Percentiles rank a stretch among this genome's conserved stretches.
phyloP scores from a whole-genome alignment of 1,284 basidiomycete species.

The Trichosporon inkin region DNA sequence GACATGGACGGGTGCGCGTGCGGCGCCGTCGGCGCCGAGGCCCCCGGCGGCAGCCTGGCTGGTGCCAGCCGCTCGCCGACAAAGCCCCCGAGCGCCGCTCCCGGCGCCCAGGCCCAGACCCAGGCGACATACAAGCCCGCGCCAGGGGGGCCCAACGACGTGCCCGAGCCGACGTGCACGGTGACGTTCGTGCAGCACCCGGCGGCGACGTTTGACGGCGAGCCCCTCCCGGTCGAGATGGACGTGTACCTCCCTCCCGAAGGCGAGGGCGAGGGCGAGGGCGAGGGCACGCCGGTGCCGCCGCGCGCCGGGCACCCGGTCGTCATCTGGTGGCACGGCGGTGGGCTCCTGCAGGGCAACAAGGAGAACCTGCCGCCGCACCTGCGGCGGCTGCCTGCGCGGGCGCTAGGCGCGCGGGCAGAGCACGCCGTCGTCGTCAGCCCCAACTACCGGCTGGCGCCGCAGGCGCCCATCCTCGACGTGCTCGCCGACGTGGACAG shows the following conservation, averaged over 20 bases:
- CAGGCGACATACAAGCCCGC: slow-evolving; percentile 14
- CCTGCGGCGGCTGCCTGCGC: slow-evolving; percentile 38
- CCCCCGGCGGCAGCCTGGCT: neutral
- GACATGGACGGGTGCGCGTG: slow-evolving; percentile 32
- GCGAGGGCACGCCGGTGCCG: slow-evolving; percentile 9
- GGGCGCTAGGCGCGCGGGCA: slow-evolving; percentile 15
- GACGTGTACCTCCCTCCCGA: slow-evolving; percentile 42
- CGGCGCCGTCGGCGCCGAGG: slow-evolving; percentile 2
- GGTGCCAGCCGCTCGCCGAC: neutral
- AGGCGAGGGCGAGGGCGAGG: too few species aligned
- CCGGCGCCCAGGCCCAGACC: too few species aligned
- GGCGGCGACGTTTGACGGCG: slow-evolving; percentile 44
- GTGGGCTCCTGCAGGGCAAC: slow-evolving; percentile 47
- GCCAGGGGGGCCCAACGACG: slow-evolving; percentile 17
- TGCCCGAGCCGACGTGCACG: slow-evolving; percentile 36
- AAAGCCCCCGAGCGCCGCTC: neutral
- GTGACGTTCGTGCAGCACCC: slow-evolving; percentile 37
- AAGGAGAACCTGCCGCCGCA: slow-evolving; percentile 49
- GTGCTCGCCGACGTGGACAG: slow-evolving; percentile 41
- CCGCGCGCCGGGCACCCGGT: slow-evolving; percentile 29
- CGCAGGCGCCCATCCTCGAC: slow-evolving; percentile 46
- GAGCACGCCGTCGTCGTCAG: slow-evolving; percentile 38
- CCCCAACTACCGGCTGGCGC: slow-evolving; percentile 43
- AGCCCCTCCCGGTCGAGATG: slow-evolving; percentile 40
- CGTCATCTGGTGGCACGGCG: slow-evolving; percentile 49